These are phyloP conservation scores for Colletotrichum limetticola DNA, from an alignment of 2,329 filamentous ascomycete species.

Conservation along the genomic window DNA sequence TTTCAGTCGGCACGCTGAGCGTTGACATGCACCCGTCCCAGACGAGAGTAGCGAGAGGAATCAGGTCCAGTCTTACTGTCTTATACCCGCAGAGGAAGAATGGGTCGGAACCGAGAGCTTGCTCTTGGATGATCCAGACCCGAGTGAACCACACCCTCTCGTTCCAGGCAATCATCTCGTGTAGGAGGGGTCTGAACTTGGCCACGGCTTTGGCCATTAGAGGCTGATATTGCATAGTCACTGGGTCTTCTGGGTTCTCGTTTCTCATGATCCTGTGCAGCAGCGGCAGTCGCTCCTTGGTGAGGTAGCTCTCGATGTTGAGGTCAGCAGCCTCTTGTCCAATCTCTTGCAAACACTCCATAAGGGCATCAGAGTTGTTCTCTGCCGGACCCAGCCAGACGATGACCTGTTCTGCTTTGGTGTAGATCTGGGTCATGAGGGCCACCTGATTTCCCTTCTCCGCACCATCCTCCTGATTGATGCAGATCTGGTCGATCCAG, in stretches of 20 bases:
- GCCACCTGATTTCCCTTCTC: conserved; percentile 50
- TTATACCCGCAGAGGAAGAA: conserved; percentile 42
- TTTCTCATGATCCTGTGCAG: conserved; percentile 14
- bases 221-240: conserved; percentile 36
- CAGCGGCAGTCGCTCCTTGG: conserved; percentile 5
- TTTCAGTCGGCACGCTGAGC: neutral
- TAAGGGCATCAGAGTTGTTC: conserved; percentile 28
- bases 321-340: conserved; percentile 43
- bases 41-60: conserved; percentile 37
- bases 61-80: conserved; percentile 40
- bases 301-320: conserved; percentile 23
- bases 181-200: neutral
- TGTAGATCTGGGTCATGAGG: conserved; percentile 51
- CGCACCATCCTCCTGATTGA: conserved; percentile 49
- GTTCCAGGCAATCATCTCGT: conserved; percentile 17
- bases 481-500: conserved; percentile 54
- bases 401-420: conserved; percentile 44
- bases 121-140: conserved; percentile 44
- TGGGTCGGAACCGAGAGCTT: conserved; percentile 39
- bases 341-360: conserved; percentile 35
- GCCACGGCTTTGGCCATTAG: neutral
- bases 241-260: conserved; percentile 17
- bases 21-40: conserved; percentile 29
- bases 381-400: conserved; percentile 47
- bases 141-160: conserved; percentile 41